phyloP scores from a whole-genome alignment of 106 monocot genomes.

The Vanilla planifolia region DNA sequence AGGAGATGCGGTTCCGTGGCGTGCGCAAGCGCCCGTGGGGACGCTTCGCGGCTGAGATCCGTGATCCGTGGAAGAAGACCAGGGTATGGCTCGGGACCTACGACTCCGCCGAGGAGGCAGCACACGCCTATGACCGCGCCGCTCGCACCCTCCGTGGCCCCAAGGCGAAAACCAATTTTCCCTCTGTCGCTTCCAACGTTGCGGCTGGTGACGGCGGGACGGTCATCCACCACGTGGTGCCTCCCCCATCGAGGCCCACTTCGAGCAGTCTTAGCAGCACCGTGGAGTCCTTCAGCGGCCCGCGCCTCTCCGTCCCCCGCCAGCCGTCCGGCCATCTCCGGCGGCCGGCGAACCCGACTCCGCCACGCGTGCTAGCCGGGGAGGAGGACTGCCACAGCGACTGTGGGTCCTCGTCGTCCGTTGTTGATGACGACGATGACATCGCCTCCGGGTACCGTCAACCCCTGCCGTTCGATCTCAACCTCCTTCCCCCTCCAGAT shows the following conservation, averaged over 20 bases:
- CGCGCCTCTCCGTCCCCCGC: conserved; percentile 12
- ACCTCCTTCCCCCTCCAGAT: conserved; percentile 12
- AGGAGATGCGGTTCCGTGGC: conserved; percentile 42
- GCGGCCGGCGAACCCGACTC: conserved; percentile 4
- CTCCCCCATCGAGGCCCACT: conserved; percentile 20
- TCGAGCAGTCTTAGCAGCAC: conserved; percentile 56
- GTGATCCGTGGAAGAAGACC: conserved; percentile 40
- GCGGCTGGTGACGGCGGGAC: not conserved
- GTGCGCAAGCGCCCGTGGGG: conserved; percentile 72
- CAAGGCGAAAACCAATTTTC: conserved; percentile 72
- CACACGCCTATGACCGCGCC: conserved; percentile 63
- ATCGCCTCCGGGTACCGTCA: conserved; percentile 2
- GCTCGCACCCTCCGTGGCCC: conserved; percentile 53
- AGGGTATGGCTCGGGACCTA: conserved; percentile 65
- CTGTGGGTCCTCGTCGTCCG: conserved; percentile 22
- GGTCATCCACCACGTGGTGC: not conserved
- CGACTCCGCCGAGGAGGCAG: conserved; percentile 68
- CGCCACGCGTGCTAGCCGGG: not conserved
- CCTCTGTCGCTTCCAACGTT: conserved; percentile 16
- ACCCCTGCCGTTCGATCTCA: conserved; percentile 24
- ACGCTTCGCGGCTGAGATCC: conserved; percentile 62
- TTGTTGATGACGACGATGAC: conserved; percentile 13
- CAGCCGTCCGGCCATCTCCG: not conserved
- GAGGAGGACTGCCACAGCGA: conserved; percentile 20
- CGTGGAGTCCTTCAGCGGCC: conserved; percentile 72